Base-by-base conservation (phyloP, 1,284 basidiomycete species). In the Cronartium quercuum region DNA sequence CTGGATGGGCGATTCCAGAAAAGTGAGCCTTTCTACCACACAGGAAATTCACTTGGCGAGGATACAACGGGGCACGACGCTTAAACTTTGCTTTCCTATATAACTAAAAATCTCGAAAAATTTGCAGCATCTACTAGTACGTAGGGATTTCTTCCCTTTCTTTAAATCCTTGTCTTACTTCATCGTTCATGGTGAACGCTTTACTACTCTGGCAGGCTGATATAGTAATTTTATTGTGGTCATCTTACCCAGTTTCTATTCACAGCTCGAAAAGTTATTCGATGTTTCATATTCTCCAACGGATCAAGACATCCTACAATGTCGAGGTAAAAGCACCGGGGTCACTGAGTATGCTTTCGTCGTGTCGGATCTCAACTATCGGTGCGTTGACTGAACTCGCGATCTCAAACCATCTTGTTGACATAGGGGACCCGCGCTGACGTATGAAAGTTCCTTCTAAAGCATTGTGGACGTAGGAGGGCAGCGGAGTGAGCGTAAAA, bases 311-410 rank as follows among this genome's bases (percentile, higher is more conserved):
- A 94, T 96, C 77, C 87, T 96, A 44, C 89, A 88, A 44, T 90
- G 90, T 77, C 86, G 92, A 76, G 90, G 90, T 67, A 89, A 92
- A 78, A 94, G 93, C 41, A 92, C 91, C 34, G 93, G 94, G 38
- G 95, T 97, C 80, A 92, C 90, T 21, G 93, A 96, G 82, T 96
- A 92, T 0, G 87, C 88, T 24, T 97, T 98, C 83, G 85, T 86
- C 63, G 81, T 82, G 0, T 77, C 79, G 7, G 80, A 81, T 34
- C 77, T 77, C 63, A 80, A 75, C 3, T 74, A 74, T 47, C 18
- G 71, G 71, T 74, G 21, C 3, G 21, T 18, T 4, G 4, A 51
- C 21, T 5, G 4, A 5, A 3, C 21, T 21, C 21, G 47, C 15
- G 15, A 12, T n/a, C 21, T 10, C 18, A 18, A 37, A 40, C 24